Evolutionary conservation across 164 flowering plant species (phyloP).

Genomic region (Nelumbo lutea): DNA sequence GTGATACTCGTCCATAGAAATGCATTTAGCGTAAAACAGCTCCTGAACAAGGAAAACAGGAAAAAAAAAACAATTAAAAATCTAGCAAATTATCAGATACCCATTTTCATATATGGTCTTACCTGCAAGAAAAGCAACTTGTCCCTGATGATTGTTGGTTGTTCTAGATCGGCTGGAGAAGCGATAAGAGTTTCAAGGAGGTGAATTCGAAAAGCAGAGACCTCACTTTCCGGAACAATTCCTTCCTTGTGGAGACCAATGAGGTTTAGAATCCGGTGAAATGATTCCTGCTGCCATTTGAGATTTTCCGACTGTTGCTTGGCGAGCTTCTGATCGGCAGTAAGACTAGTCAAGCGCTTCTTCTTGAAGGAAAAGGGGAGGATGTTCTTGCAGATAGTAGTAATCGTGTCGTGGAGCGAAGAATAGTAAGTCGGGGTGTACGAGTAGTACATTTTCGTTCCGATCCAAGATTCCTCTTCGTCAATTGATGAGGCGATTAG

Average conservation of each 20-base stretch:
- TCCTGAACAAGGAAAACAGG: slow-evolving; percentile 38
- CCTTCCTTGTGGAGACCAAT: slow-evolving; percentile 83
- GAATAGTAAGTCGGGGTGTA: slow-evolving; percentile 89
- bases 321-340: slow-evolving; percentile 59
- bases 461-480: slow-evolving; percentile 3
- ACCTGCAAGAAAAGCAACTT: slow-evolving; percentile 91
- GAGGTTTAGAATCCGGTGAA: slow-evolving; percentile 75
- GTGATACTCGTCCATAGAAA: slow-evolving; percentile 80
- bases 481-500: neutral
- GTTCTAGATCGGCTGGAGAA: slow-evolving; percentile 56
- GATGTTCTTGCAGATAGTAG: slow-evolving; percentile 77
- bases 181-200: slow-evolving; percentile 71
- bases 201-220: slow-evolving; percentile 55
- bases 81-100: neutral
- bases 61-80: neutral
- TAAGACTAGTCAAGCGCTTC: slow-evolving; percentile 38
- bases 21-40: slow-evolving; percentile 78
- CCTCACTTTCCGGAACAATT: slow-evolving; percentile 57
- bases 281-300: slow-evolving; percentile 97
- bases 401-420: slow-evolving; percentile 76
- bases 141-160: slow-evolving; percentile 60
- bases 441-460: slow-evolving; percentile 49
- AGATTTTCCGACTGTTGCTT: slow-evolving; percentile 82
- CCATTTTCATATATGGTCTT: neutral
- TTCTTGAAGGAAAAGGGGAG: slow-evolving; percentile 82